Evolutionary conservation across 805 yeast genomes (phyloP).

Genomic region (Yarrowia bubula): DNA sequence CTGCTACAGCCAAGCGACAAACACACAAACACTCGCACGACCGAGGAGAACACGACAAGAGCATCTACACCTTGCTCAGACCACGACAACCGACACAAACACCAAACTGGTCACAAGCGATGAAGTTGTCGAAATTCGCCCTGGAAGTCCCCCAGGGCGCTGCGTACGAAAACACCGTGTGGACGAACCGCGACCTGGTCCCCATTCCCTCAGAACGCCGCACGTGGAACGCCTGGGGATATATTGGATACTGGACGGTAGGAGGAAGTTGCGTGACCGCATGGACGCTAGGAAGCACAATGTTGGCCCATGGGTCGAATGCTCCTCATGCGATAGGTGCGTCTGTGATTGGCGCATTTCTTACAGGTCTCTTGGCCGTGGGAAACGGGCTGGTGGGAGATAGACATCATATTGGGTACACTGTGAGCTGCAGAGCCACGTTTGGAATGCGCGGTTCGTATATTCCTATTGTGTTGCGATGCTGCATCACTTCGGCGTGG

Average conservation of each 20-base stretch:
- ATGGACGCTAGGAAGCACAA: conserved; percentile 46
- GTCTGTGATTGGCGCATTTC: conserved; percentile 44
- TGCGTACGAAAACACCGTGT: conserved; percentile 22
- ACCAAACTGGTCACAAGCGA: too few species aligned
- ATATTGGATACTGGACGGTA: conserved; percentile 36
- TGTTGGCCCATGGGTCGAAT: conserved; percentile 46
- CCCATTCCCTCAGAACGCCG: conserved; percentile 48
- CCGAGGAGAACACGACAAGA: not conserved
- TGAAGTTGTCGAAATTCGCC: conserved; percentile 21
- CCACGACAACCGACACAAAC: too few species aligned
- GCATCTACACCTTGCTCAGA: too few species aligned
- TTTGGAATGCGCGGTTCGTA: conserved; percentile 50
- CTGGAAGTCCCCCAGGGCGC: conserved; percentile 28
- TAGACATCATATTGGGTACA: conserved; percentile 50
- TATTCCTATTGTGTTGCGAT: conserved; percentile 47
- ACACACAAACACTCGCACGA: too few species aligned
- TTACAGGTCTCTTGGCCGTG: conserved; percentile 45
- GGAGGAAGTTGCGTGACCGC: conserved; percentile 42
- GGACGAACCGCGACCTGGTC: conserved; percentile 41
- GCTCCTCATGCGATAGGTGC: conserved; percentile 48
- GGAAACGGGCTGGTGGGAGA: conserved; percentile 50
- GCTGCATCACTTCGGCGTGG: conserved; percentile 49
- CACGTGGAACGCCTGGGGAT: conserved; percentile 48
- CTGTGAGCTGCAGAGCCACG: conserved; percentile 46
- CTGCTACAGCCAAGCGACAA: too few species aligned